phyloP scores from a whole-genome alignment of 2,329 filamentous ascomycete species.

The Aspergillus brasiliensis region DNA sequence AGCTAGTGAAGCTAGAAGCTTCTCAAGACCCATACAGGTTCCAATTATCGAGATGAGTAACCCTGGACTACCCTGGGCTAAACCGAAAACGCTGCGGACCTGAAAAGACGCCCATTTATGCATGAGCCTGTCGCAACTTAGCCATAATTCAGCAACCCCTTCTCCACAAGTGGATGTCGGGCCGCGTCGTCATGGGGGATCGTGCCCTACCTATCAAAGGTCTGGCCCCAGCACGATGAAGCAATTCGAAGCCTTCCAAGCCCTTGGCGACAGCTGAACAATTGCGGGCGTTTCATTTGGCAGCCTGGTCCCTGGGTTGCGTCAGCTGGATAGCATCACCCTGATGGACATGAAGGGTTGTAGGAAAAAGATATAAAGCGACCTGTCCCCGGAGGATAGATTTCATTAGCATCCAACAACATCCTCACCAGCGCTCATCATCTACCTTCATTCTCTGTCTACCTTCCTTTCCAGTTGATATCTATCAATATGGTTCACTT shows the following conservation, averaged over 20 bases:
- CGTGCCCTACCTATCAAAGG: not conserved
- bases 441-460: not conserved
- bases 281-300: not conserved
- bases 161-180: not conserved
- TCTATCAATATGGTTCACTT: slow-evolving; percentile 17
- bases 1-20: not conserved
- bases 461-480: not conserved
- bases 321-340: not conserved
- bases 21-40: not conserved
- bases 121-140: not conserved
- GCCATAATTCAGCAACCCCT: not conserved
- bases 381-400: not conserved
- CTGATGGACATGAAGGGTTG: not conserved
- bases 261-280: not conserved
- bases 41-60: not conserved
- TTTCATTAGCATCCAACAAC: not conserved
- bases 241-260: not conserved
- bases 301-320: not conserved
- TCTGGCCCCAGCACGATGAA: not conserved
- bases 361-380: not conserved
- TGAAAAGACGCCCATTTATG: not conserved
- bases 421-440: not conserved
- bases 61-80: not conserved
- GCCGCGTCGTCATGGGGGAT: not conserved
- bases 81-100: not conserved